phyloP scores from a whole-genome alignment of 257 asterid species.

The Nicotiana noctiflora region DNA sequence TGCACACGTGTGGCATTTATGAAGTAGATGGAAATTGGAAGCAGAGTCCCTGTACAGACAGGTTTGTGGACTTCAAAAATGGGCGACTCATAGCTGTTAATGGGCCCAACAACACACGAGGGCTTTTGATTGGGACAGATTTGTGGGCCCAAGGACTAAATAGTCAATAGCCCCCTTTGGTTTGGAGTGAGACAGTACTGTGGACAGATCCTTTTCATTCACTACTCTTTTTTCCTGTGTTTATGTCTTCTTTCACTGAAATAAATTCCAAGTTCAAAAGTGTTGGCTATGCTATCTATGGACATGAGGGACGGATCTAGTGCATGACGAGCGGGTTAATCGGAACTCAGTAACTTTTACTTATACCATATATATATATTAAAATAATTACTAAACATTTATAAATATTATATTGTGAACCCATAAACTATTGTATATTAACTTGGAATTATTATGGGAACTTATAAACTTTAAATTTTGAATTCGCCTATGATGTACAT shows the following conservation, averaged over 20 bases:
- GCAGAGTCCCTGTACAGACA: neutral
- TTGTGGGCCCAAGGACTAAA: slow-evolving; percentile 4
- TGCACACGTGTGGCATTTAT: neutral
- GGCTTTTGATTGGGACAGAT: neutral
- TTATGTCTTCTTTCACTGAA: neutral
- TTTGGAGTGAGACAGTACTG: neutral
- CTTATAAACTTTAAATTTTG: too few relatives aligned
- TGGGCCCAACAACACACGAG: neutral
- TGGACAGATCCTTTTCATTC: neutral
- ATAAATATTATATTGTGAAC: too few relatives aligned
- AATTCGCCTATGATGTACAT: too few relatives aligned
- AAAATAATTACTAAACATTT: too few relatives aligned
- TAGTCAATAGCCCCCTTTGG: neutral
- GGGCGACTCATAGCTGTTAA: neutral
- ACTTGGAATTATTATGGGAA: too few relatives aligned
- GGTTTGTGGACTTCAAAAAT: neutral
- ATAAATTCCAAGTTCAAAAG: neutral
- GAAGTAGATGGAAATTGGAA: neutral
- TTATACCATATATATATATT: too few relatives aligned
- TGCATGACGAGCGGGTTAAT: too few relatives aligned
- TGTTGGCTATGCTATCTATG: neutral
- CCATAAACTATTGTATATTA: too few relatives aligned
- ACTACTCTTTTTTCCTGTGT: neutral
- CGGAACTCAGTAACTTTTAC: too few relatives aligned
- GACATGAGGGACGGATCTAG: too few relatives aligned